phyloP scores from a whole-genome alignment of 441 rosid genomes.

The Adansonia madagascariensis region DNA sequence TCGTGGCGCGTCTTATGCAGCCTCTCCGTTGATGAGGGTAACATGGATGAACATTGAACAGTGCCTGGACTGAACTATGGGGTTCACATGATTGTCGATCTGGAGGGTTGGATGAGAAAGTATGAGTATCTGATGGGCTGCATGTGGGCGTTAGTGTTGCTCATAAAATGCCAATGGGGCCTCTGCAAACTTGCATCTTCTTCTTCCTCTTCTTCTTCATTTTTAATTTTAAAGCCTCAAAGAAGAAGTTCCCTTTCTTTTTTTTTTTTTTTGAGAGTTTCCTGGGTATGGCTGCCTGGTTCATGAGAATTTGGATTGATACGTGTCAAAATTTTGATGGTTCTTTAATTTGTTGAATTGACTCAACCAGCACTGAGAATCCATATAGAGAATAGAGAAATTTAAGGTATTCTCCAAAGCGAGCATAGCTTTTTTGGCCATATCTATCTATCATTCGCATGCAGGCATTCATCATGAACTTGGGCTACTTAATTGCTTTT shows the following conservation, averaged over 20 bases:
- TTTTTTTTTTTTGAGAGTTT: background rate
- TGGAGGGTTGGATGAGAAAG: slow-evolving; percentile 12
- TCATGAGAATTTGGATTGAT: background rate
- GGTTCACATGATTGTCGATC: background rate
- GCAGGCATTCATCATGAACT: no score
- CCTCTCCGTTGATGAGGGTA: background rate
- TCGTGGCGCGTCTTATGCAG: slow-evolving; percentile 33
- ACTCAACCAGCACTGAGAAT: background rate
- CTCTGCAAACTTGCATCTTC: background rate
- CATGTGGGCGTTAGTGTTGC: slow-evolving; percentile 25
- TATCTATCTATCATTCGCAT: no score
- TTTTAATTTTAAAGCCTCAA: background rate
- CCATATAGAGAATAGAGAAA: no score
- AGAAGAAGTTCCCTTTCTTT: no score
- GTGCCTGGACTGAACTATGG: background rate
- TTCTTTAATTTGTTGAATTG: background rate
- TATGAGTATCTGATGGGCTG: slow-evolving; percentile 15
- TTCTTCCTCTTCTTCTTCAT: background rate
- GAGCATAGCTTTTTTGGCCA: no score
- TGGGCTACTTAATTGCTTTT: no score
- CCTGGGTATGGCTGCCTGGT: background rate
- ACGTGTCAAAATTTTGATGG: background rate
- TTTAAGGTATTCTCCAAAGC: no score
- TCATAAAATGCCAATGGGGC: slow-evolving; percentile 10
- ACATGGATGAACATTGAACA: background rate